Conservation (phyloP, 2,329 filamentous ascomycete genomes). For the Epichloe hybrida region DNA sequence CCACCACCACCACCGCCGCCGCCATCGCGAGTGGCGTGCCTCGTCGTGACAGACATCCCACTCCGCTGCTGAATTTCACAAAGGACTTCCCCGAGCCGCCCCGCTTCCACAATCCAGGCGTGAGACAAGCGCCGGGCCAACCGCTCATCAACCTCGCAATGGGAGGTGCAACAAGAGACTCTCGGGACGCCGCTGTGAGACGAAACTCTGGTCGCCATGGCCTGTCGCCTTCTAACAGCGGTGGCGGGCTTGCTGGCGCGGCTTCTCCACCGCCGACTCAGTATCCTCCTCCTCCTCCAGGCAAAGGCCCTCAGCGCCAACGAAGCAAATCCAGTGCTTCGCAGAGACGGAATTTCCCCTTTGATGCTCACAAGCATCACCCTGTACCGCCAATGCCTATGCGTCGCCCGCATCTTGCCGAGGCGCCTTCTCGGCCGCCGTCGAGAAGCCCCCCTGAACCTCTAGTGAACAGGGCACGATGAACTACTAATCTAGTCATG, state of each 20-base stretch:
- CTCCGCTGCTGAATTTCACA: constrained; percentile 54
- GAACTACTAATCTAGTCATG: background rate
- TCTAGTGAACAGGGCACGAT: constrained; percentile 18
- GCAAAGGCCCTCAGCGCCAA: background rate
- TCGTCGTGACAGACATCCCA: constrained; percentile 23
- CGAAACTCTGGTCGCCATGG: constrained; percentile 5
- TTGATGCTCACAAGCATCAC: constrained; percentile 5
- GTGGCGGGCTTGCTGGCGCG: background rate
- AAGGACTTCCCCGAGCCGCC: constrained; percentile 50
- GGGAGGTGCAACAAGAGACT: constrained; percentile 10
- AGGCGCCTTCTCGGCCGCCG: constrained; percentile 1
- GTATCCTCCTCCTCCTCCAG: constrained; percentile 9
- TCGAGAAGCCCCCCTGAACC: constrained; percentile 14
- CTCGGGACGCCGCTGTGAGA: constrained; percentile 1
- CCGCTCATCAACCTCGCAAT: constrained; percentile 35
- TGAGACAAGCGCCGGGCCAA: constrained; percentile 23
- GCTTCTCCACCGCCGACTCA: constrained; percentile 13
- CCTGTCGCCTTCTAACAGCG: background rate
- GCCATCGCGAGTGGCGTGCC: background rate
- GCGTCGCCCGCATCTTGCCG: constrained; percentile 9
- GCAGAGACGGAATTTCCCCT: constrained; percentile 1
- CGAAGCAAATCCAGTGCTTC: background rate
- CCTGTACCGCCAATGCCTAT: constrained; percentile 15
- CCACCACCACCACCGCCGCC: background rate
- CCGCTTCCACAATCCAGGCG: constrained; percentile 32